A percentile compares a stretch with the other conserved stretches of the same genome.
Evolutionary conservation across 2,329 filamentous ascomycete genomes (phyloP).

Genomic region (Talaromyces sp.): DNA sequence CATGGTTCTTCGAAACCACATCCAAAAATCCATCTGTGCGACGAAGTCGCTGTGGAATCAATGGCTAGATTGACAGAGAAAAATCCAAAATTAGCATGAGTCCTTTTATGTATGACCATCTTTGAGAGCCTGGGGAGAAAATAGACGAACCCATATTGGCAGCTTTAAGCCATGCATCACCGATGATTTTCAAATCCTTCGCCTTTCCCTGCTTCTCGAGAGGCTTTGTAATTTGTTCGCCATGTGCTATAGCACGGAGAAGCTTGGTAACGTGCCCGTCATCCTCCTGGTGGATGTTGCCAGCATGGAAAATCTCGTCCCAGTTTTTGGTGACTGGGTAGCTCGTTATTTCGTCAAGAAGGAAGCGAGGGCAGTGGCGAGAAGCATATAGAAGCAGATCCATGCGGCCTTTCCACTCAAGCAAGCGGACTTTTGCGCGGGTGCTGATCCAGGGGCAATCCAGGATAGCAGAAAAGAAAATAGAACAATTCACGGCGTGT

Average conservation of each 20-base stretch:
- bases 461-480: constrained; percentile 48
- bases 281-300: constrained; percentile 50
- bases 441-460: constrained; percentile 56
- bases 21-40: constrained; percentile 32
- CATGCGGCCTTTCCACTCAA: constrained; percentile 76
- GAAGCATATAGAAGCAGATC: constrained; percentile 72
- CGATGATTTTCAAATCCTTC: constrained; percentile 32
- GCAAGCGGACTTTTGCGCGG: constrained; percentile 59
- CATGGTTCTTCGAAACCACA: constrained; percentile 42
- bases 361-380: constrained; percentile 57
- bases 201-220: constrained; percentile 28
- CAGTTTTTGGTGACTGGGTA: constrained; percentile 54
- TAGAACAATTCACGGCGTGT: constrained; percentile 4
- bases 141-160: constrained; percentile 39
- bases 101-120: background rate
- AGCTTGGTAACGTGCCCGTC: constrained; percentile 81
- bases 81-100: background rate
- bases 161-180: constrained; percentile 42
- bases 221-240: constrained; percentile 46
- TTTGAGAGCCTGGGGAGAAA: background rate
- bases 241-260: constrained; percentile 63
- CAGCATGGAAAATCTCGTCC: constrained; percentile 44
- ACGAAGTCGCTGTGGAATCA: background rate
- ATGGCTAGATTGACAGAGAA: background rate
- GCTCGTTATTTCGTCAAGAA: constrained; percentile 52